phyloP scores from a whole-genome alignment of 257 asterid species.

The Coffea canephora region DNA sequence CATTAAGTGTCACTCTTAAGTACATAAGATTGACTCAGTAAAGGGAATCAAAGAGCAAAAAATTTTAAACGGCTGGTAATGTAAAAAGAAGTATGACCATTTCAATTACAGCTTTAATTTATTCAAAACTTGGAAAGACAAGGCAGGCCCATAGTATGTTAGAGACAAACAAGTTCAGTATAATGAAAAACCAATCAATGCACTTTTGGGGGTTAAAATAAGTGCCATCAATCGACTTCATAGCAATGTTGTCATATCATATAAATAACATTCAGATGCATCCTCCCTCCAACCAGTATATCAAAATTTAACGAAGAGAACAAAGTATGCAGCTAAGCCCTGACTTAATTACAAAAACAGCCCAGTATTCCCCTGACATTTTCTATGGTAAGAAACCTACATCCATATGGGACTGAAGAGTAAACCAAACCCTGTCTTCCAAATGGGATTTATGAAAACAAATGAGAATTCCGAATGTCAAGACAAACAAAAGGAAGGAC shows the following conservation, averaged over 20 bases:
- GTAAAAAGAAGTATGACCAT: neutral
- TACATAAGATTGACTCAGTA: neutral
- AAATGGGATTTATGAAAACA: neutral
- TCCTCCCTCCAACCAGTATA: neutral
- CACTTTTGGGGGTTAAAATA: neutral
- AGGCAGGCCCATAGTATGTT: neutral
- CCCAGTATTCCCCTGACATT: neutral
- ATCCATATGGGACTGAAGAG: neutral
- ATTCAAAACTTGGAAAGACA: neutral
- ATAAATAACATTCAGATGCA: conserved; percentile 5
- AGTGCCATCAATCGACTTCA: neutral
- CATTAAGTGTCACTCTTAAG: neutral
- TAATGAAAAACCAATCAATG: conserved; percentile 8
- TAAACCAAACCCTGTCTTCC: neutral
- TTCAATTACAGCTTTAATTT: neutral
- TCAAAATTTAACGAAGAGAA: neutral
- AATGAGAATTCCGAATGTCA: neutral
- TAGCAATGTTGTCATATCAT: neutral
- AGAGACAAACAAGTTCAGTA: neutral
- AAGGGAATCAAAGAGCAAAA: neutral
- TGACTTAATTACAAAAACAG: neutral
- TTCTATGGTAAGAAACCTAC: neutral
- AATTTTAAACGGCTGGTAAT: neutral
- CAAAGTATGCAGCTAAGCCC: neutral
- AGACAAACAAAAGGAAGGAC: neutral